phyloP scores from a whole-genome alignment of 2,329 filamentous ascomycete genomes.

The Plectosphaerella cucumerina region DNA sequence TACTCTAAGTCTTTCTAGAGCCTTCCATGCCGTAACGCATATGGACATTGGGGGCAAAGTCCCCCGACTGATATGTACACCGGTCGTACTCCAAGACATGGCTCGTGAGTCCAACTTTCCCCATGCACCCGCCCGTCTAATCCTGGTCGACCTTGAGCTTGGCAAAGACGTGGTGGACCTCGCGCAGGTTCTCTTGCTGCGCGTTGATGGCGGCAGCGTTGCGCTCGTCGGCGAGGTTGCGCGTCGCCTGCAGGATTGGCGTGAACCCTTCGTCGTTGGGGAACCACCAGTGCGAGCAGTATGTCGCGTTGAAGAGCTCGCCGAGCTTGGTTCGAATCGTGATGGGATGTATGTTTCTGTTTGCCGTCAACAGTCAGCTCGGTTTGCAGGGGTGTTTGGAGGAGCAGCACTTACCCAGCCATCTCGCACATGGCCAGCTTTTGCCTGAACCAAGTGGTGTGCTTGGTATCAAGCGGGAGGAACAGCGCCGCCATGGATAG shows the following conservation, averaged over 20 bases:
- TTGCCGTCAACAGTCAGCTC: background rate
- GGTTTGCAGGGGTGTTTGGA: background rate
- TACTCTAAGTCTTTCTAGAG: too few relatives aligned
- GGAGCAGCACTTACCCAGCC: conserved; percentile 58
- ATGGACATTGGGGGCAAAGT: too few relatives aligned
- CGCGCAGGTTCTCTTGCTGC: conserved; percentile 62
- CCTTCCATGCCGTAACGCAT: too few relatives aligned
- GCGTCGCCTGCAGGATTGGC: conserved; percentile 69
- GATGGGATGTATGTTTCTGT: conserved; percentile 77
- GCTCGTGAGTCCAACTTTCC: background rate
- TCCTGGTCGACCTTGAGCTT: conserved; percentile 38
- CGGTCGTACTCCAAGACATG: too few relatives aligned
- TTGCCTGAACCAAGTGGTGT: conserved; percentile 74
- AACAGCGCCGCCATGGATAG: conserved; percentile 75
- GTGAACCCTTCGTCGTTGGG: conserved; percentile 75
- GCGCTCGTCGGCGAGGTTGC: conserved; percentile 76
- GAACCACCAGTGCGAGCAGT: conserved; percentile 82
- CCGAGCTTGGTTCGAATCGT: conserved; percentile 73
- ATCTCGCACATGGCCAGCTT: conserved; percentile 77
- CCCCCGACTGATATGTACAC: too few relatives aligned
- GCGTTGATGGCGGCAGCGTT: conserved; percentile 55
- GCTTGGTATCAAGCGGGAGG: conserved; percentile 67
- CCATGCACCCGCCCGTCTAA: background rate
- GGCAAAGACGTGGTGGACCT: conserved; percentile 71
- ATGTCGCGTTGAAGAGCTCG: conserved; percentile 66